These are phyloP conservation scores for Lathyrus sativus DNA, from an alignment of 306 rosid species.

Conservation along the genomic window DNA sequence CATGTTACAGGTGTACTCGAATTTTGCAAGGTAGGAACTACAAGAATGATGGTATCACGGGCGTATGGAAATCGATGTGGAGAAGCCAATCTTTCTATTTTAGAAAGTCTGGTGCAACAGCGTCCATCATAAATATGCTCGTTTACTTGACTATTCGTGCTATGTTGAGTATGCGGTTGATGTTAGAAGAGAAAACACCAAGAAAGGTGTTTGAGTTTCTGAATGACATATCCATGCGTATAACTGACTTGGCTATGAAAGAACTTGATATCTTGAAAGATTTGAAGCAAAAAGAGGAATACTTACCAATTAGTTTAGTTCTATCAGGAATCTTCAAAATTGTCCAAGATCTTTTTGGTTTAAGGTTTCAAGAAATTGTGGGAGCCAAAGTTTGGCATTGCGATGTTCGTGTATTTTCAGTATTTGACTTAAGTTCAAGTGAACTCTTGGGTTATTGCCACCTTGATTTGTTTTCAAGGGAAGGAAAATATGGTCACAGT, in stretches of 20 bases:
- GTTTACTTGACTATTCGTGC: too few relatives aligned
- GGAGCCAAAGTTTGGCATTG: conserved; percentile 86
- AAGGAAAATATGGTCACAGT: conserved; percentile 80
- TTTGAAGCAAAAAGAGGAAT: conserved; percentile 88
- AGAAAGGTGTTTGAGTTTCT: conserved; percentile 96
- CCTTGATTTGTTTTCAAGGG: conserved; percentile 79
- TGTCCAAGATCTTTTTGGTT: too few relatives aligned
- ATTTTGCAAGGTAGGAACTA: too few relatives aligned
- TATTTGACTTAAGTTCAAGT: conserved; percentile 71
- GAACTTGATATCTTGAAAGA: conserved; percentile 78
- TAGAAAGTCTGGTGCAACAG: too few relatives aligned
- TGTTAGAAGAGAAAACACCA: too few relatives aligned
- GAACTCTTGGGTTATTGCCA: conserved; percentile 88
- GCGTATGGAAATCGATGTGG: too few relatives aligned
- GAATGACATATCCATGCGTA: conserved; percentile 71
- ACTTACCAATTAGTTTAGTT: conserved; percentile 84
- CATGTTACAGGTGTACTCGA: too few relatives aligned
- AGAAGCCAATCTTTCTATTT: too few relatives aligned
- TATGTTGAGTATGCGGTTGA: too few relatives aligned
- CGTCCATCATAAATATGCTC: too few relatives aligned
- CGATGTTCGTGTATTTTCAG: conserved; percentile 78
- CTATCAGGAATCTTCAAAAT: conserved; percentile 88
- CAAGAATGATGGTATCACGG: too few relatives aligned
- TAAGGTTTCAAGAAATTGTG: conserved; percentile 73
- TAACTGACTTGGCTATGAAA: conserved; percentile 65